phyloP scores from a whole-genome alignment of 306 rosid genomes.

The Citrullus colocynthis region DNA sequence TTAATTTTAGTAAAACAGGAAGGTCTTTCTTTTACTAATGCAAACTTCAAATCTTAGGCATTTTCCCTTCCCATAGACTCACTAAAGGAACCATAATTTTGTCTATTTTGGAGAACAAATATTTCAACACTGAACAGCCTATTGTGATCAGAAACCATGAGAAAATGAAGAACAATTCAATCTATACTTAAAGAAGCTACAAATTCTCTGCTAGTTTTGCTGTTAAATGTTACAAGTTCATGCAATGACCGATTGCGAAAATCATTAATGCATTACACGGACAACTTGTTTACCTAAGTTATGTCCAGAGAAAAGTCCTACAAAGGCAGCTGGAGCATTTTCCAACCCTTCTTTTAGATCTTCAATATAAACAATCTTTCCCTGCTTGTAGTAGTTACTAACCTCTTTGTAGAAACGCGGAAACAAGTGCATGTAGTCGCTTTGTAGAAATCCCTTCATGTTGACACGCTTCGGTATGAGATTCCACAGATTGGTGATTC shows the following conservation, averaged over 20 bases:
- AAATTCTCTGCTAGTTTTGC: not conserved
- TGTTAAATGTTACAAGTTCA: not conserved
- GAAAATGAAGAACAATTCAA: not conserved
- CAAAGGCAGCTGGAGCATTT: constrained; percentile 33
- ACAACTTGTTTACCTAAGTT: constrained; percentile 41
- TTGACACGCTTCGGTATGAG: constrained; percentile 22
- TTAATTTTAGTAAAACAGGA: not conserved
- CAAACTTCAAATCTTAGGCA: not conserved
- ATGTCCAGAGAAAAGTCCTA: constrained; percentile 30
- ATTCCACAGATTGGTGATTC: constrained; percentile 23
- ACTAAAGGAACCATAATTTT: not conserved
- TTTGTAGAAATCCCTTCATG: constrained; percentile 32
- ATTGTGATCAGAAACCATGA: not conserved
- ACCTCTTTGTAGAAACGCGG: constrained; percentile 29
- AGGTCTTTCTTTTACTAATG: not conserved
- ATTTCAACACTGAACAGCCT: not conserved
- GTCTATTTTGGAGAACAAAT: not conserved
- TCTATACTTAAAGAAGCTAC: not conserved
- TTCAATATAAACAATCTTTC: constrained; percentile 38
- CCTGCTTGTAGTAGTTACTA: constrained; percentile 20
- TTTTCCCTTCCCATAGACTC: not conserved
- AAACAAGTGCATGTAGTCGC: constrained; percentile 23
- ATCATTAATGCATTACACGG: constrained; percentile 11
- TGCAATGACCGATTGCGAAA: not conserved
- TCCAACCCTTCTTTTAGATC: constrained; percentile 37